Evolutionary conservation across 2,329 filamentous ascomycete genomes (phyloP), one percentile per base, ranked within the genome.

Genomic region (Neonectria ditissima): DNA sequence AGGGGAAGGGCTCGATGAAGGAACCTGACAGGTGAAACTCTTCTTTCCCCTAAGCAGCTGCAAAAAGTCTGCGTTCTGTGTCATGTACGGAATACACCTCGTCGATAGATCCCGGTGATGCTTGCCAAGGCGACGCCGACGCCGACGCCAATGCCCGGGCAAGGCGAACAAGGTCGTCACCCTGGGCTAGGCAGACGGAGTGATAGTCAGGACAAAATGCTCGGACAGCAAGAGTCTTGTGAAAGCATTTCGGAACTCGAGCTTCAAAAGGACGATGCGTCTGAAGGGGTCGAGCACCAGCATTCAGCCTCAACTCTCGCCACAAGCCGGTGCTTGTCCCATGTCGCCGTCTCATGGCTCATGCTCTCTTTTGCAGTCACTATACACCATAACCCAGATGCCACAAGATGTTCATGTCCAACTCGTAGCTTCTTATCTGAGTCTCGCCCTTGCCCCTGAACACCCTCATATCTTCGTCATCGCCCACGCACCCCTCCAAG

Each of bases 321-420:
- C 55, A 63, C 59, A 58, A 62, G 52, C 55, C 52, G 57, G 43
- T 44, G 57, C 44, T 66, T 60, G 63, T 66, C 63, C 51, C 34
- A 56, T 61, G 47, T 50, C 50, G 47, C 14, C 55, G 65, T 65
- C 39, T 34, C 59, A 66, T 62, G 60, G 52, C 32, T 48, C 28
- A 51, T 56, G 59, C 64, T 68, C 62, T 65, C 64, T 52, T 69
- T 58, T 39, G 44, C 53, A 41, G 8, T 43, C 16, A 39, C 53
- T 41, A 47, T n/a, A 14, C 32, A 10, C 16, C 41, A 50, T 24
- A 10, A n/a, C 39, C 37, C 37, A 37, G 47, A 66, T 55, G 52
- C 8, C 50, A 59, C 62, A 63, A 63, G 54, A 62, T 30, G 30
- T 20, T 16, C 57, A 51, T 60, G 44, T 62, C 55, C 55, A 44